Evolutionary conservation across 805 yeast genomes (phyloP), one percentile per base, ranked within the genome.

Genomic region (Teunomyces panamensis): DNA sequence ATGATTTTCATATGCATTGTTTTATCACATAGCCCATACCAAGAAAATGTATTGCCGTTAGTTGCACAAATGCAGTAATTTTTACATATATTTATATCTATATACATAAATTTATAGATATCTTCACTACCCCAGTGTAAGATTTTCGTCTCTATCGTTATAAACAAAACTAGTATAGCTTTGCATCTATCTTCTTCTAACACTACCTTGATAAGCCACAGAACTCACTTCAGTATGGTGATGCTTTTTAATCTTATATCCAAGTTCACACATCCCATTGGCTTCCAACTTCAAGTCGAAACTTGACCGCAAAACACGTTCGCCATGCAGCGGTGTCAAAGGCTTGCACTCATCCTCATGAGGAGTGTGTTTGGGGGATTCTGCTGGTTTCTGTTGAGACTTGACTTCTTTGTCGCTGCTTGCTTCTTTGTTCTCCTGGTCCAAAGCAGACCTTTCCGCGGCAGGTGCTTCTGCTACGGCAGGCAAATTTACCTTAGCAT

Each of bases 211-310:
- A 29, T 65, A 57, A 1, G 64, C 62, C 9, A 61, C 66, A 42
- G 63, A 64, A 51, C 72, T 66, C 4, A 71, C 57, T 16, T 69
- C 77, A 42, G 64, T 52, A 50, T 73, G 78, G 53, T 70, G 74
- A 49, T 73, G 78, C 56, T 65, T 72, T 47, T 60, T 70, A 39
- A 73, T 62, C 54, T 61, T 67, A 51, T 73, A 73, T 3, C 78
- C 78, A 45, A 72, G 60, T 11, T 72, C 72, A 49, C 77, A 72
- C 32, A 53, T 39, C 2, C 75, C 74, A 44, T 53, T 56, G n/a
- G 57, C 29, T 26, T 58, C 64, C 27, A 62, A 30, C 43, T 50
- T 56, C 46, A 60, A 50, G 30, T 60, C 62, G 7, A 55, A 46
- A 26, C 45, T 14, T 27, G 49, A 44, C 14, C 51, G 44, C 36